Base-by-base conservation (phyloP, 225 moss, liverwort and hornwort genomes). In the Pseudoscleropodium purum region DNA sequence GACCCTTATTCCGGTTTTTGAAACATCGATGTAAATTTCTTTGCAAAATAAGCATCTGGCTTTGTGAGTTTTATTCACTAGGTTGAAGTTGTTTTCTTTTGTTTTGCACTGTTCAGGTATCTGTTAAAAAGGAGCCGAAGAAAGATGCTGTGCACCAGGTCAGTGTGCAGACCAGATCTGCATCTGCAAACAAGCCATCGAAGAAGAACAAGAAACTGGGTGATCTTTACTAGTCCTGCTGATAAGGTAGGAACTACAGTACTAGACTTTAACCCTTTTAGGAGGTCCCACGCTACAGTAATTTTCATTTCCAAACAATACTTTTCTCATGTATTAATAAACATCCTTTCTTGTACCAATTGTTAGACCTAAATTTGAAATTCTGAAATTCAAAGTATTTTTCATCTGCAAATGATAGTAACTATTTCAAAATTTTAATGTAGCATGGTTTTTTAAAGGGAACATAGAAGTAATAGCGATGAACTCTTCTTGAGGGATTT, bases 201-300 rank as follows among this genome's bases (percentile, higher is more conserved):
- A 86, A 88, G 90, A 93, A 92, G 90, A 94, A 94, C 73, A 91
- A 88, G 92, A 94, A 85, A 91, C 87, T 92, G 29, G 92, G 92
- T 41, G 94, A 92, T 77, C 85, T 92, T 51, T 94, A 94, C 78
- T 94, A 94, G 90, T 63, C 84, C 54, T 70, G 25, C 51, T 70
- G 41, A 84, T 45, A 52, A 87, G 92, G 89, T 92, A 89, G 76
- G 61, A 68, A 63, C 59, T 21, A 6, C 69, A 70, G 70, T 41
- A 29, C 11, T 54, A n/a, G 63, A 84, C 52, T 37, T 82, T 9
- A 18, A 25, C 15, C 26, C 34, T 9, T 83, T 74, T 20, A 11
- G 64, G 29, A 76, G 62, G 27, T 61, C 39, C 31, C 64, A 52
- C 37, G n/a, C 63, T 61, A n/a, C 86, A 62, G 63, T 59, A 24